phyloP scores from a whole-genome alignment of 805 yeast species.

The Starmera caribaea region DNA sequence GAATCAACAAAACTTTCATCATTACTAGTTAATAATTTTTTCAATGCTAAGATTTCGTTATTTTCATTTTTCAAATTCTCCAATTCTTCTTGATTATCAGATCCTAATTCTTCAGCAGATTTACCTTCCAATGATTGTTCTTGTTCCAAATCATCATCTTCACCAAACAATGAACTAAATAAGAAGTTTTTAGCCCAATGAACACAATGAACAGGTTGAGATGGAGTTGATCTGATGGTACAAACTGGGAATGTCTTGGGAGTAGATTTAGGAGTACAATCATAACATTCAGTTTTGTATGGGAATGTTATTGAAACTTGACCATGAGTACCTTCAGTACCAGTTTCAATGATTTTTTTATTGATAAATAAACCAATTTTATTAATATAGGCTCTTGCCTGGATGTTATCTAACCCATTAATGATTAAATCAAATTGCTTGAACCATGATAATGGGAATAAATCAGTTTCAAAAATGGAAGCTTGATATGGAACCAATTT shows the following conservation, averaged over 20 bases:
- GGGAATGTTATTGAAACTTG: conserved; percentile 90
- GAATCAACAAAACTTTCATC: conserved; percentile 25
- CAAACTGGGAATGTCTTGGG: conserved; percentile 94
- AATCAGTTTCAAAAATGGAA: conserved; percentile 68
- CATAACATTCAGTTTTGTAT: conserved; percentile 81
- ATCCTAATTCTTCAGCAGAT: conserved; percentile 38
- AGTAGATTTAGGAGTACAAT: conserved; percentile 77
- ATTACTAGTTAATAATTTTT: conserved; percentile 21
- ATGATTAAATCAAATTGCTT: conserved; percentile 66
- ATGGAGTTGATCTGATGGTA: conserved; percentile 93
- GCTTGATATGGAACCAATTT: conserved; percentile 75
- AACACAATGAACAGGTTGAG: conserved; percentile 90
- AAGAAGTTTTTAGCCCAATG: conserved; percentile 96
- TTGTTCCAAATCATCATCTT: conserved; percentile 25
- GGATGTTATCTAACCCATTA: conserved; percentile 90
- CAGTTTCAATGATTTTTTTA: conserved; percentile 82
- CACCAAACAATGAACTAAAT: conserved; percentile 70
- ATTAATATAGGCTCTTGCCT: conserved; percentile 87
- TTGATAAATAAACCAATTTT: conserved; percentile 64
- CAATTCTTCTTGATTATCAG: conserved; percentile 55
- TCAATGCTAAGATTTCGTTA: conserved; percentile 50
- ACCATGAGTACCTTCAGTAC: conserved; percentile 92
- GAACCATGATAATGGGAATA: conserved; percentile 73
- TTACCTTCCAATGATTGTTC: conserved; percentile 22
- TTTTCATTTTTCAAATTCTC: conserved; percentile 57